Evolutionary conservation across 176 grass and related monocot genomes (phyloP).

Genomic region (Microstegium vimineum): DNA sequence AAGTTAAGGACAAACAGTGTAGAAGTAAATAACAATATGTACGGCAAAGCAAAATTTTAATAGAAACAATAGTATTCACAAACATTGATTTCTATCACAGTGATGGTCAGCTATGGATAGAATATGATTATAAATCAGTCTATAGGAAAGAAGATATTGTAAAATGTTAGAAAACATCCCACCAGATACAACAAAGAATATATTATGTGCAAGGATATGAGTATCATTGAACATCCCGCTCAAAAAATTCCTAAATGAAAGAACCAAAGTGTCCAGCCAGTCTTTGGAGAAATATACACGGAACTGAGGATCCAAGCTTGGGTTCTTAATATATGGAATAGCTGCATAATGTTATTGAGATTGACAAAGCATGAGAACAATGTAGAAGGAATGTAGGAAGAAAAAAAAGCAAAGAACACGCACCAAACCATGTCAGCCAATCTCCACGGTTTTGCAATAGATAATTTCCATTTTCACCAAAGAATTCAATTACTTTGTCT

Average conservation of each 20-base stretch:
- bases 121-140: neutral
- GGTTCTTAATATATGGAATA: slow-evolving; percentile 85
- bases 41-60: neutral
- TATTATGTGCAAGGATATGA: slow-evolving; percentile 75
- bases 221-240: slow-evolving; percentile 88
- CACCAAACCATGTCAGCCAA: slow-evolving; percentile 91
- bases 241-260: slow-evolving; percentile 83
- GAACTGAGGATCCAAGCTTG: slow-evolving; percentile 90
- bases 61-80: slow-evolving; percentile 7
- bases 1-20: slow-evolving; percentile 60
- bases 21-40: slow-evolving; percentile 18
- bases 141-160: neutral
- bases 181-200: neutral
- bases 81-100: neutral
- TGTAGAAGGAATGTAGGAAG: neutral
- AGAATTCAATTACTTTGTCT: slow-evolving; percentile 86
- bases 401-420: slow-evolving; percentile 29
- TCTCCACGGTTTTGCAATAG: slow-evolving; percentile 79
- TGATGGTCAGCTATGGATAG: neutral
- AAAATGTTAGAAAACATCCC: slow-evolving; percentile 1
- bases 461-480: slow-evolving; percentile 50
- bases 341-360: slow-evolving; percentile 57
- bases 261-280: slow-evolving; percentile 77
- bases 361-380: slow-evolving; percentile 27
- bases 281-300: slow-evolving; percentile 96